Evolutionary conservation across 2,329 filamentous ascomycete species (phyloP).

Genomic region (Orbilia javanica): DNA sequence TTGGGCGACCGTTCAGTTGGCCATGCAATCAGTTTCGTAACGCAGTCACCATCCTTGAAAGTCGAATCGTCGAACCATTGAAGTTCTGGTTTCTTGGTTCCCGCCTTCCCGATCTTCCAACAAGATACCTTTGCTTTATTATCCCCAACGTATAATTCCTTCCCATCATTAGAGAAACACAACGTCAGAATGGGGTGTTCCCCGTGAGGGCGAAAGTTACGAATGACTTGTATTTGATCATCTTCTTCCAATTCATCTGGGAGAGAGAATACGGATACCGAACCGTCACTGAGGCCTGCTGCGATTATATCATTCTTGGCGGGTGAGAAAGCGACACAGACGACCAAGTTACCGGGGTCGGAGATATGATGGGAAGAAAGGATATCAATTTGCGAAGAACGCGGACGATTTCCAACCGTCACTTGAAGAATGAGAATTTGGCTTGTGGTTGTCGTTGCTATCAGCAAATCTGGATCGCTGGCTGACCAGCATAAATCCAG

Average conservation of each 20-base stretch:
- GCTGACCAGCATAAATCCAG: slow-evolving; percentile 58
- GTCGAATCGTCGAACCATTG: slow-evolving; percentile 43
- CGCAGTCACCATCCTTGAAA: slow-evolving; percentile 40
- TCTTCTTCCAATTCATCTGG: slow-evolving; percentile 52
- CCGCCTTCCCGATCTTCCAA: slow-evolving; percentile 41
- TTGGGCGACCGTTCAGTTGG: slow-evolving; percentile 56
- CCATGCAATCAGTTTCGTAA: slow-evolving; percentile 58
- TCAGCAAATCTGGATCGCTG: slow-evolving; percentile 49
- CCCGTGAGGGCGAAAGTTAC: slow-evolving; percentile 35
- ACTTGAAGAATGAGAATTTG: slow-evolving; percentile 50
- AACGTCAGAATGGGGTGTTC: slow-evolving; percentile 31
- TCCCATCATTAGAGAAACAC: slow-evolving; percentile 54
- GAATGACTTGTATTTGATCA: slow-evolving; percentile 35
- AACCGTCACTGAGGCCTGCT: slow-evolving; percentile 46
- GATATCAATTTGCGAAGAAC: slow-evolving; percentile 39
- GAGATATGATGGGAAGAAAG: slow-evolving; percentile 51
- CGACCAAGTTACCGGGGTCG: slow-evolving; percentile 18
- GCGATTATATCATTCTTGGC: slow-evolving; percentile 47
- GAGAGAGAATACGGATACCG: slow-evolving; percentile 28
- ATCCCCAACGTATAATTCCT: slow-evolving; percentile 49
- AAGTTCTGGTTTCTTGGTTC: slow-evolving; percentile 24
- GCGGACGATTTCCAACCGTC: slow-evolving; percentile 23
- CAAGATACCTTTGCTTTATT: slow-evolving; percentile 52
- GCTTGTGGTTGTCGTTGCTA: slow-evolving; percentile 55
- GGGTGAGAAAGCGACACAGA: slow-evolving; percentile 53